phyloP scores from a whole-genome alignment of 2,329 filamentous ascomycete genomes.

The Microsporum audouinii region DNA sequence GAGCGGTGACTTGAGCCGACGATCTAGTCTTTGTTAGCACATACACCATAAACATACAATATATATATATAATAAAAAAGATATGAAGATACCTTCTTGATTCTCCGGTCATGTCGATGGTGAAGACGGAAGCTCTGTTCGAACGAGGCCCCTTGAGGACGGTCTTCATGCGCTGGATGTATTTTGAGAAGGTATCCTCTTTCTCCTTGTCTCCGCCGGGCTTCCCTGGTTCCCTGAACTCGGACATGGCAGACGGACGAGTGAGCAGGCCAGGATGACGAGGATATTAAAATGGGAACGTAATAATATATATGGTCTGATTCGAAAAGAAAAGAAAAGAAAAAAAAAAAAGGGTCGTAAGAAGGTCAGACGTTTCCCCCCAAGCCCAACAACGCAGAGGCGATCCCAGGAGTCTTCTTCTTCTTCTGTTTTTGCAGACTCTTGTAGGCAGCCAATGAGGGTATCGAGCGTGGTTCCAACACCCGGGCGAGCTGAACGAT shows the following conservation, averaged over 20 bases:
- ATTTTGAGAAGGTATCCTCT: slow-evolving; percentile 28
- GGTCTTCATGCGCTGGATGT: slow-evolving; percentile 31
- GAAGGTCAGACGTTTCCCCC: not conserved
- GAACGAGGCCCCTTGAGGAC: slow-evolving; percentile 24
- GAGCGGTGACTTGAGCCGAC: not conserved
- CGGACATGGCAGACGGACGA: slow-evolving; percentile 10
- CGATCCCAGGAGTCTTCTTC: no score
- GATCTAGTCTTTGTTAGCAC: not conserved
- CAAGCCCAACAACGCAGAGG: not conserved
- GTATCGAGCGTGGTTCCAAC: slow-evolving; percentile 9
- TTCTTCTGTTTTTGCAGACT: not conserved
- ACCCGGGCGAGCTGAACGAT: not conserved
- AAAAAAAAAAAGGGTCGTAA: not conserved
- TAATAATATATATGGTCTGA: not conserved
- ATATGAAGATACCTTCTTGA: not conserved
- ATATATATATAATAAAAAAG: not conserved
- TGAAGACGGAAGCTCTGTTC: slow-evolving; percentile 21
- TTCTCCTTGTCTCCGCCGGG: slow-evolving; percentile 11
- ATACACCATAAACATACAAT: not conserved
- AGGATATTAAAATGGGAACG: slow-evolving; percentile 1
- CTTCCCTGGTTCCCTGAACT: slow-evolving; percentile 10
- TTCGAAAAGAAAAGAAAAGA: not conserved
- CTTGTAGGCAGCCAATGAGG: slow-evolving; percentile 9
- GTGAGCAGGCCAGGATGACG: not conserved
- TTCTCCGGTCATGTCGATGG: slow-evolving; percentile 9